Percentiles rank a stretch among this genome's conserved stretches.
Evolutionary conservation across 2,329 filamentous ascomycete genomes (phyloP).

Genomic region (Claviceps spartinae): DNA sequence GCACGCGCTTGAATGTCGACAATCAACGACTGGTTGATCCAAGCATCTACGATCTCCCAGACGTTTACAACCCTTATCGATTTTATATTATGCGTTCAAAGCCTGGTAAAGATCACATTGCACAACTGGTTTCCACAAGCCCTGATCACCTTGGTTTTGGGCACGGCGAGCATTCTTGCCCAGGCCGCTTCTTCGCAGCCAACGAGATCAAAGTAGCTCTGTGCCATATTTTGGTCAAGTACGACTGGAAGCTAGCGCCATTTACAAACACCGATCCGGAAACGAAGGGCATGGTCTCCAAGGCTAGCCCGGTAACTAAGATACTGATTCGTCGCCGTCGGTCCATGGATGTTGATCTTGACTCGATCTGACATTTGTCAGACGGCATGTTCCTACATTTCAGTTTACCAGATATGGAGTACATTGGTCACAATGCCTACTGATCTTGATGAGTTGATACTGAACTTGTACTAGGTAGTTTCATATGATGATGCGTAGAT

Average conservation of each 20-base stretch:
- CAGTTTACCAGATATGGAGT: too few species aligned
- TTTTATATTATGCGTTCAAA: constrained; percentile 8
- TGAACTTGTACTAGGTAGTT: too few species aligned
- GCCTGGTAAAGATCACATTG: constrained; percentile 2
- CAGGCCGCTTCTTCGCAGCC: constrained; percentile 26
- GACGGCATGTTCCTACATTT: too few species aligned
- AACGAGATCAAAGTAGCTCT: constrained; percentile 19
- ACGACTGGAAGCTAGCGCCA: not conserved
- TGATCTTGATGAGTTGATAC: too few species aligned
- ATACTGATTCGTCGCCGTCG: not conserved
- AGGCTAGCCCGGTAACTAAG: not conserved
- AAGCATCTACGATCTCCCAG: constrained; percentile 9
- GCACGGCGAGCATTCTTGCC: constrained; percentile 24
- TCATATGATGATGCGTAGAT: too few species aligned
- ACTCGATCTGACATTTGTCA: not conserved
- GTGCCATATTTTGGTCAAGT: not conserved
- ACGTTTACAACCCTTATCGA: constrained; percentile 11
- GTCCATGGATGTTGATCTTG: not conserved
- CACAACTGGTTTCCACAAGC: constrained; percentile 18
- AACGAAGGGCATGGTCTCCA: not conserved
- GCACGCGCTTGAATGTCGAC: constrained; percentile 7
- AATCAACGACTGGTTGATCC: constrained; percentile 10
- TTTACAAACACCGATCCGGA: not conserved
- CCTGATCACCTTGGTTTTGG: constrained; percentile 20
- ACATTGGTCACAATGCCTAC: too few species aligned